A percentile compares a stretch with the other conserved stretches of the same genome.
Conservation (phyloP, 306 rosid species). For the Phaseolus lunatus region DNA sequence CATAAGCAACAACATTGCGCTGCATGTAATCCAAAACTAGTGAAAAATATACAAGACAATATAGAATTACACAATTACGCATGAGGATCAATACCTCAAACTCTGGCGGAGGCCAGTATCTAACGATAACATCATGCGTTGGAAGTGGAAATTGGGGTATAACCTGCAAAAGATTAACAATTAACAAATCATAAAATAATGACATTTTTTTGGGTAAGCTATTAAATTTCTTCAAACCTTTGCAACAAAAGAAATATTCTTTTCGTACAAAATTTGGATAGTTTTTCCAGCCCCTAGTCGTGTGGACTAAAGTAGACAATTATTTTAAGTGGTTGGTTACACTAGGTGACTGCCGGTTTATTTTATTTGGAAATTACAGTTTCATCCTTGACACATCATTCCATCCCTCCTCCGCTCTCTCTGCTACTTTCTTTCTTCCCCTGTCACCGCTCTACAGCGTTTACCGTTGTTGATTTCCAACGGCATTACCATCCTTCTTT, state of each 20-base stretch:
- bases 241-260: not conserved
- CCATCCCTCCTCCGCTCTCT: not conserved
- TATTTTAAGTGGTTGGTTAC: too few species aligned
- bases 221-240: not conserved
- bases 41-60: conserved; percentile 6
- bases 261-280: not conserved
- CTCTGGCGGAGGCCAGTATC: conserved; percentile 84
- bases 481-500: not conserved
- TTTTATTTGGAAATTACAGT: not conserved
- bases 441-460: not conserved
- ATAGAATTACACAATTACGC: not conserved
- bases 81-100: conserved; percentile 68
- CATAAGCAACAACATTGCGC: conserved; percentile 88
- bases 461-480: too few species aligned
- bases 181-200: conserved; percentile 19
- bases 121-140: conserved; percentile 83
- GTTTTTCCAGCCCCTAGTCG: not conserved
- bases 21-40: conserved; percentile 54
- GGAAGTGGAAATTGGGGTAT: conserved; percentile 95
- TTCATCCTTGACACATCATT: not conserved
- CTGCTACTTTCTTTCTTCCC: not conserved
- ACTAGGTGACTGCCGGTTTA: not conserved
- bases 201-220: not conserved
- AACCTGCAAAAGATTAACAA: conserved; percentile 55
- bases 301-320: too few species aligned